Conservation (phyloP, 2,329 filamentous ascomycete genomes). For the Trichoderma atroviride region DNA sequence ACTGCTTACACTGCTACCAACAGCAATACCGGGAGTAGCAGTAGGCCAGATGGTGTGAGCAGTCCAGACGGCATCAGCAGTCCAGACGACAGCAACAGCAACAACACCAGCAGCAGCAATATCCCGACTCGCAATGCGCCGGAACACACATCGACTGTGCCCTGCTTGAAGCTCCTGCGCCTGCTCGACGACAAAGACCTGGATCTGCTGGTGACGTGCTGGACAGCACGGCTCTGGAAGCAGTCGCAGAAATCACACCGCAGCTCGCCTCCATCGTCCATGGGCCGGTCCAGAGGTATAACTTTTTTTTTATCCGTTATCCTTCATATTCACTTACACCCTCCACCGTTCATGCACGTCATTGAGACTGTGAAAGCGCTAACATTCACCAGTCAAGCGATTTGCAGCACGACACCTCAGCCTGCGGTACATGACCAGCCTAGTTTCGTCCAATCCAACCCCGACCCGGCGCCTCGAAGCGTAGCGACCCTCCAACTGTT, state of each 20-base stretch:
- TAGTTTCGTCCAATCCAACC: conserved; percentile 18
- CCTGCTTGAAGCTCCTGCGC: conserved; percentile 18
- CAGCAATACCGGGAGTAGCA: too few species aligned
- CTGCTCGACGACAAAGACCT: conserved; percentile 21
- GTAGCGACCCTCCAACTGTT: neutral
- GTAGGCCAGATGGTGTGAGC: too few species aligned
- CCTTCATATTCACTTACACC: neutral
- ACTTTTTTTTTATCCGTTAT: neutral
- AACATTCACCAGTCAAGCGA: conserved; percentile 22
- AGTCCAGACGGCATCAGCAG: neutral
- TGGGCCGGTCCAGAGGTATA: conserved; percentile 20
- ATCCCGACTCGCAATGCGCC: neutral
- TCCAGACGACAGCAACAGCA: neutral
- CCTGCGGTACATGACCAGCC: conserved; percentile 21
- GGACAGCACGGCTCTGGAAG: conserved; percentile 21
- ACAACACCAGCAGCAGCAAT: neutral
- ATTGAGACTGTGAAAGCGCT: conserved; percentile 10
- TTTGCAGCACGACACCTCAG: conserved; percentile 23
- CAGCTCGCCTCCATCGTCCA: neutral
- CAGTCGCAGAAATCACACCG: conserved; percentile 13
- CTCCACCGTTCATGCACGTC: conserved; percentile 14
- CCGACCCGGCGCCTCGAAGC: conserved; percentile 21
- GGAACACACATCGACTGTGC: neutral
- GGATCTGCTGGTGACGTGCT: conserved; percentile 22
- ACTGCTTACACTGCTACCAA: neutral